These are phyloP conservation scores for Sequoiadendron giganteum DNA, from an alignment of 75 land plant species.

Conservation along the genomic window DNA sequence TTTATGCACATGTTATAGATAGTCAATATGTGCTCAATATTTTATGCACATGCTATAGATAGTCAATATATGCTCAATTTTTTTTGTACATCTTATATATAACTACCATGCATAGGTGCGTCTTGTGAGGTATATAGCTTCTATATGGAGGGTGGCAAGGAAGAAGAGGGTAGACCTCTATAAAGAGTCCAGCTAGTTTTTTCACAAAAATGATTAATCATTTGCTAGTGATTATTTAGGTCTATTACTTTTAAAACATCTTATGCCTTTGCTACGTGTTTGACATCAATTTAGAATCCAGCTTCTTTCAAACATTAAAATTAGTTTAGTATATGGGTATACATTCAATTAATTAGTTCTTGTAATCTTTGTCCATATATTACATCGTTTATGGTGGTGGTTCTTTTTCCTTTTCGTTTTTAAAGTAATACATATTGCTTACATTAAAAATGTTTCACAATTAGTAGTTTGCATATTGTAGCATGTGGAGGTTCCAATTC, in stretches of 20 bases:
- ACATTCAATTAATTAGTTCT: neutral
- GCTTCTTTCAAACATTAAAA: neutral
- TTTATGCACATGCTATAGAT: too few relatives aligned
- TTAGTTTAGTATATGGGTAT: neutral
- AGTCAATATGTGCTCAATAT: neutral
- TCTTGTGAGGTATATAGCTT: neutral
- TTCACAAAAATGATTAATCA: neutral
- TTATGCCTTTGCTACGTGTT: neutral
- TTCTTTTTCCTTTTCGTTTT: neutral
- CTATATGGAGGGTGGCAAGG: neutral
- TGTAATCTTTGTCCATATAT: neutral
- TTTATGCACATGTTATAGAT: neutral
- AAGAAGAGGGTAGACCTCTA: neutral
- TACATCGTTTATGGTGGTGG: neutral
- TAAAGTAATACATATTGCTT: neutral
- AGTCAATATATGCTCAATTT: neutral
- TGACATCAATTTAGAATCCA: neutral
- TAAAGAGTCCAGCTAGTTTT: neutral
- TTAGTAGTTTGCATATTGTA: slow-evolving; percentile 21
- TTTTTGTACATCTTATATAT: neutral
- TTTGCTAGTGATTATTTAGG: neutral
- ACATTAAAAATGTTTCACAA: neutral
- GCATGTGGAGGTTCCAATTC: slow-evolving; percentile 81
- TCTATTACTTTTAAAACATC: neutral
- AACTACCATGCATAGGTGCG: neutral